Conservation (phyloP, 2,329 filamentous ascomycete genomes). For the Stagonosporopsis vannaccii region DNA sequence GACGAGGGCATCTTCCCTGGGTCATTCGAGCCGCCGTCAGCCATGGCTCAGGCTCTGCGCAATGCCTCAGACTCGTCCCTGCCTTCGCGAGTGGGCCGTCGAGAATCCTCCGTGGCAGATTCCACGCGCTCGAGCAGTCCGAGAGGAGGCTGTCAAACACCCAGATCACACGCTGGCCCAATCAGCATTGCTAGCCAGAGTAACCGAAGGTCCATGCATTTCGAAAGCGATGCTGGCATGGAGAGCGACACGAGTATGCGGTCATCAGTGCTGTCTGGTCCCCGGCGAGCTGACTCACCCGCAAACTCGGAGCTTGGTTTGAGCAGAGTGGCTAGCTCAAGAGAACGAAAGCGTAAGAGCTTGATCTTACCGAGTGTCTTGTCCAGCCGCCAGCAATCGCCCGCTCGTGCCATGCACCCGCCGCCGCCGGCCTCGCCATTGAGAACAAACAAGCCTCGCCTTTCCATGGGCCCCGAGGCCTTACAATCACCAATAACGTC, state of each 20-base stretch:
- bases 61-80: constrained; percentile 61
- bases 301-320: constrained; percentile 75
- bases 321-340: constrained; percentile 76
- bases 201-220: constrained; percentile 78
- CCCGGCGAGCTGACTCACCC: constrained; percentile 83
- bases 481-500: constrained; percentile 87
- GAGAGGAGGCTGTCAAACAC: constrained; percentile 81
- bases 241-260: constrained; percentile 88
- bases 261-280: constrained; percentile 77
- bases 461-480: constrained; percentile 67
- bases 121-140: constrained; percentile 91
- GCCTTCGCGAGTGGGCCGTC: constrained; percentile 54
- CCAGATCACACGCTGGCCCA: constrained; percentile 76
- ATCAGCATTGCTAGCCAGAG: constrained; percentile 66
- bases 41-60: constrained; percentile 64
- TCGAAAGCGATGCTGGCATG: constrained; percentile 83
- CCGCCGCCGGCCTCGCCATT: constrained; percentile 83
- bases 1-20: constrained; percentile 66
- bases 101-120: constrained; percentile 68
- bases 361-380: constrained; percentile 80
- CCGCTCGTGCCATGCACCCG: constrained; percentile 69
- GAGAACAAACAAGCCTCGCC: constrained; percentile 81
- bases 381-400: constrained; percentile 87
- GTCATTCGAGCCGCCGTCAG: constrained; percentile 65
- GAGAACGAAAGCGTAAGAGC: constrained; percentile 86